Evolutionary conservation across 306 rosid genomes (phyloP), one percentile per base, ranked within the genome.

Genomic region (Quercus glauca): DNA sequence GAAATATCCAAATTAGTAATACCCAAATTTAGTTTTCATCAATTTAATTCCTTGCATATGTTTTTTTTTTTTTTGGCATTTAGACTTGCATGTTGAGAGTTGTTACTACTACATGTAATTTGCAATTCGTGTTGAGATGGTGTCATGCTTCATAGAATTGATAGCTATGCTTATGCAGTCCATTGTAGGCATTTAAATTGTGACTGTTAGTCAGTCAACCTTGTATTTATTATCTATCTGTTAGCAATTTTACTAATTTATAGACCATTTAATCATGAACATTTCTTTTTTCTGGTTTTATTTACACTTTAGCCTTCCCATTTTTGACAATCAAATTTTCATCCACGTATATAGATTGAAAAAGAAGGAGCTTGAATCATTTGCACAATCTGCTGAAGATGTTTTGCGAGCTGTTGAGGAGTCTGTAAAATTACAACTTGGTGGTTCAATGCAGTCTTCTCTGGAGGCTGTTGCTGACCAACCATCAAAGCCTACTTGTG

Each of bases 291-390:
- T 33, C 17, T 67, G 20, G 17, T 67, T 67, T 59, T 35, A 67
- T 67, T 19, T 19, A 67, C 72, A 33, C 51, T 4, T 58, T 73
- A 72, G 26, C 60, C 52, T 63, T 21, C 9, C 5, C n/a, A 41
- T 5, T 28, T 55, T 68, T 76, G 23, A 12, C 11, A n/a, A 69
- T 76, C 49, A 29, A 55, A 18, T 17, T 75, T 84, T 31, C 52
- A 5, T 81, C 73, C 53, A 3, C 79, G 43, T 13, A 7, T 76
- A 79, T 80, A 95, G 99, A 83, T 86, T 89, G 70, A 87, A 88
- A 87, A 93, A 89, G 88, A 86, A 82, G 73, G 99, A 95, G 86
- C 88, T 95, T 76, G 86, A 81, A 60, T 86, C 87, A 18, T 81
- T 90, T 58, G 90, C 97, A 10, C 84, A 85, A 84, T 90, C 98